These are phyloP conservation scores for Corynascus novoguineensis DNA, from an alignment of 495 filamentous ascomycete genomes.

Conservation along the genomic window DNA sequence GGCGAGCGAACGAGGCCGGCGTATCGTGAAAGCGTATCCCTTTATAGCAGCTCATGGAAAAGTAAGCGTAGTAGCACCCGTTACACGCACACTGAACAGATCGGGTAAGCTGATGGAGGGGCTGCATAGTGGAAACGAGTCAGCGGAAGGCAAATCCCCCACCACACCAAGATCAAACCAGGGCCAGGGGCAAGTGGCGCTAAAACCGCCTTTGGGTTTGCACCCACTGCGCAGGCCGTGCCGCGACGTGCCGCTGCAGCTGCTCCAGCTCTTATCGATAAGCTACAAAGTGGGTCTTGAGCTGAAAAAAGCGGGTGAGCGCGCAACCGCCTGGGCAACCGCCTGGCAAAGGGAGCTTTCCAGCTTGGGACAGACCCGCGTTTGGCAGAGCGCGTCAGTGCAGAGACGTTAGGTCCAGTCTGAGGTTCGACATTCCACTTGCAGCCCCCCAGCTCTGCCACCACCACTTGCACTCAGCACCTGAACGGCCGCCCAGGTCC, in stretches of 20 bases:
- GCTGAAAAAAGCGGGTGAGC: slow-evolving; percentile 15
- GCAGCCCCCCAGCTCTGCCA: neutral
- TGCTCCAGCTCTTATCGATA: slow-evolving; percentile 21
- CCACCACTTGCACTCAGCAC: slow-evolving; percentile 3
- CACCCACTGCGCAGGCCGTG: neutral
- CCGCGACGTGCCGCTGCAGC: neutral
- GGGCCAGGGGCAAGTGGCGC: neutral
- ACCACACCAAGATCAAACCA: too few species aligned
- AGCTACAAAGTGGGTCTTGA: neutral
- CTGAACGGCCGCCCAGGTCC: slow-evolving; percentile 1
- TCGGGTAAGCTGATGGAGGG: slow-evolving; percentile 6
- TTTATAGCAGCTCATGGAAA: too few species aligned
- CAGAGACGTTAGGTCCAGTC: neutral
- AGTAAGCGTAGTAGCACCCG: neutral
- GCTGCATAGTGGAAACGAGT: neutral
- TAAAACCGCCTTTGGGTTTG: neutral
- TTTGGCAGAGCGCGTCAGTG: slow-evolving; percentile 10
- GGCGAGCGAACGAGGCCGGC: neutral
- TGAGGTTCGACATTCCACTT: neutral
- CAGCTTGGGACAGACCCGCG: slow-evolving; percentile 13
- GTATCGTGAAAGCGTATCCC: neutral
- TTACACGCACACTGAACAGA: too few species aligned
- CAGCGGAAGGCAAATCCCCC: neutral
- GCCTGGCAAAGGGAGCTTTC: slow-evolving; percentile 6
- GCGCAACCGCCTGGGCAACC: slow-evolving; percentile 8